These are phyloP conservation scores for Cornus kousa DNA, from an alignment of 148 eudicot species.

Conservation along the genomic window DNA sequence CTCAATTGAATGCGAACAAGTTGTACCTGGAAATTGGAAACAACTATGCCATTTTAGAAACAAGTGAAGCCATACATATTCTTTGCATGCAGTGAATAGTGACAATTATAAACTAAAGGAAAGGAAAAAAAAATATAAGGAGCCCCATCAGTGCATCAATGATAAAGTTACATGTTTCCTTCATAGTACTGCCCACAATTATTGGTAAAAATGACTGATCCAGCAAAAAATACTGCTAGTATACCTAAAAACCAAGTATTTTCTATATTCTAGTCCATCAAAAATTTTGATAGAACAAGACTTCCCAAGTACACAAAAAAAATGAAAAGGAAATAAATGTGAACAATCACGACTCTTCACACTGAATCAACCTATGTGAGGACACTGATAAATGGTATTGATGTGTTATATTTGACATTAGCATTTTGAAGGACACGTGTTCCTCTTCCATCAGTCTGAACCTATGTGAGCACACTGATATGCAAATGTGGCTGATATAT, in stretches of 20 bases:
- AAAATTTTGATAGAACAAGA: not conserved
- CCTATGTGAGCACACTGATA: not conserved
- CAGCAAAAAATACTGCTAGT: no score
- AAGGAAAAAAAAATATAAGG: not conserved
- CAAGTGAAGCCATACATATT: not conserved
- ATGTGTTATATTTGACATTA: not conserved
- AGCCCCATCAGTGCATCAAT: not conserved
- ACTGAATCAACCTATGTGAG: not conserved
- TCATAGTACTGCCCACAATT: not conserved
- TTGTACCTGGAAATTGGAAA: constrained; percentile 50
- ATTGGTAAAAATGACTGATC: no score
- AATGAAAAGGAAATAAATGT: no score
- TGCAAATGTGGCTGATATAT: not conserved
- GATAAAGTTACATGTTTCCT: not conserved
- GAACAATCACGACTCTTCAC: not conserved
- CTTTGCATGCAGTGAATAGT: not conserved
- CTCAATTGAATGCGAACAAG: constrained; percentile 63
- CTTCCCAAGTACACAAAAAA: not conserved
- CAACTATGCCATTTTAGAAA: not conserved
- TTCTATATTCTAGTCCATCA: no score
- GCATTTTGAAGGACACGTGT: not conserved
- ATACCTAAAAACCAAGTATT: no score
- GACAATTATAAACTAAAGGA: not conserved
- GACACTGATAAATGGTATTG: not conserved
- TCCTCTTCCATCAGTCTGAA: not conserved